phyloP scores from a whole-genome alignment of 371 early-diverging fungal species.

The Apophysomyces variabilis region DNA sequence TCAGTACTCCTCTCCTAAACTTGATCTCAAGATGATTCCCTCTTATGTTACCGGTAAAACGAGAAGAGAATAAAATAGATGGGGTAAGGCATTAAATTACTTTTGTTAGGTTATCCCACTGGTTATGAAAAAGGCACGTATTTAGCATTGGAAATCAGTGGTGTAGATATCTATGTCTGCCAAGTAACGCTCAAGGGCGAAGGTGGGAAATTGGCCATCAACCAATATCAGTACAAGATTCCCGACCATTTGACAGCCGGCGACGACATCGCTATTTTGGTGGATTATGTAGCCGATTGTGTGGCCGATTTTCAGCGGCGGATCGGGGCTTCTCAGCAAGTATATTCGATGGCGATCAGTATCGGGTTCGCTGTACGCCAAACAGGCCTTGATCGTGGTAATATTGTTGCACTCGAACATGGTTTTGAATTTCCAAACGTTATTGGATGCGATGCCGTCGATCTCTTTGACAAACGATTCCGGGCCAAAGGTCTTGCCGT shows the following conservation, averaged over 20 bases:
- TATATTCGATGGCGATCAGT: conserved; percentile 55
- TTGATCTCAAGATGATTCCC: conserved; percentile 58
- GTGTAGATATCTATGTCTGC: conserved; percentile 66
- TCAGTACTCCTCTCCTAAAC: conserved; percentile 11
- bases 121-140: conserved; percentile 89
- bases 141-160: conserved; percentile 92
- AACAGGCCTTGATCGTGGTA: conserved; percentile 42
- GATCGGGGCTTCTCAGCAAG: conserved; percentile 44
- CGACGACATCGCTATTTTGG: conserved; percentile 65
- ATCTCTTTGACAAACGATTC: conserved; percentile 48
- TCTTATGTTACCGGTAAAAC: conserved; percentile 52
- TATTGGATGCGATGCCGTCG: conserved; percentile 50
- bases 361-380: conserved; percentile 55
- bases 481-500: conserved; percentile 45
- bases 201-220: conserved; percentile 50
- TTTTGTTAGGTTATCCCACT: conserved; percentile 66
- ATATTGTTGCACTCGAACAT: conserved; percentile 43
- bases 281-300: conserved; percentile 88
- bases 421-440: conserved; percentile 52
- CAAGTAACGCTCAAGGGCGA: conserved; percentile 58
- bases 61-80: not conserved
- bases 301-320: conserved; percentile 49
- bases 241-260: conserved; percentile 76
- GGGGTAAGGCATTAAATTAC: not conserved
- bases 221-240: conserved; percentile 75